Evolutionary conservation across 768 basidiomycete species (phyloP), one percentile per base, ranked within the genome.

Genomic region (Asterophora lycoperdoides): DNA sequence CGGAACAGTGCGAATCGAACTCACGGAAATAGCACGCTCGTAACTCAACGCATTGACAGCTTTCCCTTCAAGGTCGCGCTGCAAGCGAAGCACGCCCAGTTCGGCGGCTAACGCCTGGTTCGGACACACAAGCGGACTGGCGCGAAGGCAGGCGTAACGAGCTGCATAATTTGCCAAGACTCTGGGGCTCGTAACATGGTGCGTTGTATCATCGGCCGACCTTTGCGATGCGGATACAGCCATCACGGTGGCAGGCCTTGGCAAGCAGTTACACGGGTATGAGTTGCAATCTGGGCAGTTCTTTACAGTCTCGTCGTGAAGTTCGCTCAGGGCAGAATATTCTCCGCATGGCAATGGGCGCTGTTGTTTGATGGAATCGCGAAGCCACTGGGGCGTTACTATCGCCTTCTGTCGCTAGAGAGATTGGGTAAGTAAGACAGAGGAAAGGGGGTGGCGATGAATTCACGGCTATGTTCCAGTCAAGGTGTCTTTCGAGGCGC

Each of bases 311-410:
- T 75, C 69, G 7, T 78, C 65, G 17, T 68, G 70, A 36, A 84
- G 64, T 50, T 79, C 75, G 8, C 62, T 55, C 9, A 89, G 47
- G 2, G 84, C 84, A 33, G 77, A 71, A 60, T 83, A 89, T 32
- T 71, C 64, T 1, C 68, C 75, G 51, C 68, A 87, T 0, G 83
- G 76, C 3, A 81, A 65, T 0, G 70, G 58, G 13, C 58, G 66
- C 1, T 73, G 69, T 36, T 70, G 64, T 19, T 64, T 58, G 14
- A 80, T 65, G 3, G 83, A 86, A 48, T 84, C 76, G 28, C 64
- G 71, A 14, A 91, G 72, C 89, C 88, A 91, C 28, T 78, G 68
- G 1, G 86, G 85, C 2, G 76, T 82, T 9, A 91, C 86, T 18
- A 89, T 75, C 0, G 76, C 70, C 57, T 85, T 89, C 29, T 71